A percentile compares a stretch with the other conserved stretches of the same genome.
These are phyloP conservation scores for Hansenula lynferdii DNA, from an alignment of 1,139 yeast genomes.

Conservation along the genomic window DNA sequence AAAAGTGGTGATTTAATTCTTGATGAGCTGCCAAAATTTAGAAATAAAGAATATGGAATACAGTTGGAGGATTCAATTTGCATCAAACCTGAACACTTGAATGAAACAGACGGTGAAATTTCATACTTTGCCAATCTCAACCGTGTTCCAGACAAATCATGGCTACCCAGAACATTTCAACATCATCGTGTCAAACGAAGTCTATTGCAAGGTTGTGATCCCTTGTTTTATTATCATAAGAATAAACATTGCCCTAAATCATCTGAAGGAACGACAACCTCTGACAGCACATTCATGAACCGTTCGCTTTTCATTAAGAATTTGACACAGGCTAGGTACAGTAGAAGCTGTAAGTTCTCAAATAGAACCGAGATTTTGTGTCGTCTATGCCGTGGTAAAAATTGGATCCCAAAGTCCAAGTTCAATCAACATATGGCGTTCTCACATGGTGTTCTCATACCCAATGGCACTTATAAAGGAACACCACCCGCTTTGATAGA, in stretches of 20 bases:
- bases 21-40: constrained; percentile 11
- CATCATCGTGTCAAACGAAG: constrained; percentile 11
- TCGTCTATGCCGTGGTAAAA: constrained; percentile 21
- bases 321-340: constrained; percentile 6
- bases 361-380: constrained; percentile 17
- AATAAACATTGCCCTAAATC: constrained; percentile 10
- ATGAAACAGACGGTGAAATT: constrained; percentile 9
- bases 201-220: neutral
- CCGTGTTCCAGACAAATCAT: constrained; percentile 8
- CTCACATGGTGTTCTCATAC: constrained; percentile 22
- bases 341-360: constrained; percentile 5
- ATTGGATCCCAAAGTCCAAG: constrained; percentile 17
- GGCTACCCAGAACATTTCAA: constrained; percentile 19
- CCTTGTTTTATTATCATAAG: constrained; percentile 3
- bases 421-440: constrained; percentile 20
- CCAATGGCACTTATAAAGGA: constrained; percentile 1
- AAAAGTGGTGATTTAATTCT: constrained; percentile 3
- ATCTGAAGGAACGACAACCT: too few relatives aligned
- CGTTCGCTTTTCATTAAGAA: constrained; percentile 1
- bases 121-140: constrained; percentile 9
- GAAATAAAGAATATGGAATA: neutral
- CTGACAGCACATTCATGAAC: neutral
- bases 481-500: constrained; percentile 13
- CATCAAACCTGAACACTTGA: constrained; percentile 6
- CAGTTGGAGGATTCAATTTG: constrained; percentile 3